A percentile compares a stretch with the other conserved stretches of the same genome.
Conservation (phyloP, 2,329 filamentous ascomycete species). For the Teratosphaeria gauchensis region DNA sequence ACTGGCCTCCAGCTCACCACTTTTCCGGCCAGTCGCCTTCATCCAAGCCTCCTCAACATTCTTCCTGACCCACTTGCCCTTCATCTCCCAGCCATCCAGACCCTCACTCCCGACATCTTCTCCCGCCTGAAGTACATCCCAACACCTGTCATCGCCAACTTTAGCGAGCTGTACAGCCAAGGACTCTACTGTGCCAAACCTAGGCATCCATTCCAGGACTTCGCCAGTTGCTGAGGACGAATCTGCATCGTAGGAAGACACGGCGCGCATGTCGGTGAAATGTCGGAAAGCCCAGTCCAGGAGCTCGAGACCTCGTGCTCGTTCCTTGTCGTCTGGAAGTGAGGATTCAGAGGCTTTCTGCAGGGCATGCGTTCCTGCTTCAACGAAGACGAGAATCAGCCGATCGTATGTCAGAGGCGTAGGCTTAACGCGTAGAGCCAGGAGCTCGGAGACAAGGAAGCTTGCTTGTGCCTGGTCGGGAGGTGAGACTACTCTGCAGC, state of each 20-base stretch:
- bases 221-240: background rate
- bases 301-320: constrained; percentile 13
- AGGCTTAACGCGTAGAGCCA: constrained; percentile 44
- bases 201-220: constrained; percentile 18
- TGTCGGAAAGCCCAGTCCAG: constrained; percentile 24
- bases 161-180: constrained; percentile 18
- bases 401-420: constrained; percentile 53
- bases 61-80: constrained; percentile 14
- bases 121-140: constrained; percentile 25
- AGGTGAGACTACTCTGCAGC: constrained; percentile 16
- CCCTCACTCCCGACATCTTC: constrained; percentile 15
- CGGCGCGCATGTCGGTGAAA: constrained; percentile 24
- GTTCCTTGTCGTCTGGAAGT: background rate
- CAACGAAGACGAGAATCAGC: constrained; percentile 47
- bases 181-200: constrained; percentile 22
- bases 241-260: background rate
- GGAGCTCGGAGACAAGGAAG: constrained; percentile 55
- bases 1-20: background rate
- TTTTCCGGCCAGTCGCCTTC: background rate
- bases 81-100: constrained; percentile 20
- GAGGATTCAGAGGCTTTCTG: background rate
- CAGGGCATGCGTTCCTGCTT: constrained; percentile 13
- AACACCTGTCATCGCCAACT: constrained; percentile 21
- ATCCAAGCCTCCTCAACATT: constrained; percentile 20
- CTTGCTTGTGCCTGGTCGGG: constrained; percentile 46